phyloP scores from a whole-genome alignment of 2,329 filamentous ascomycete species.

The Diaporthe helianthi region DNA sequence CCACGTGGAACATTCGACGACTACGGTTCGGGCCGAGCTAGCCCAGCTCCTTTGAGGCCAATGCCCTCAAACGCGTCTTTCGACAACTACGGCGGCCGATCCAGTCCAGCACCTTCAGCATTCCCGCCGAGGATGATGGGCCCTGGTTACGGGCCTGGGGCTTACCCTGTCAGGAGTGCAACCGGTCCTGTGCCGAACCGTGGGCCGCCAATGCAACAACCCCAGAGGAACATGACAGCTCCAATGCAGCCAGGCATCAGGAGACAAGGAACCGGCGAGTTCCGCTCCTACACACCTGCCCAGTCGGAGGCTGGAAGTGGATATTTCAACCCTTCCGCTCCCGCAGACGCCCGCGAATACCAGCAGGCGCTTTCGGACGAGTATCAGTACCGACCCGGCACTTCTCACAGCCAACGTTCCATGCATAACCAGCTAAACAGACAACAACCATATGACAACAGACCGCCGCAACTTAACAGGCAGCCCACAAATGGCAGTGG shows the following conservation, averaged over 20 bases:
- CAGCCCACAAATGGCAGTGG: conserved; percentile 13
- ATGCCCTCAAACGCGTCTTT: conserved; percentile 31
- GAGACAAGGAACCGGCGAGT: conserved; percentile 16
- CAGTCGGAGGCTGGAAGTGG: conserved; percentile 6
- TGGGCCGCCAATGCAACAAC: conserved; percentile 37
- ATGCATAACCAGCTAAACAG: conserved; percentile 23
- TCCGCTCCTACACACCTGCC: conserved; percentile 7
- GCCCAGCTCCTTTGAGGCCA: conserved; percentile 27
- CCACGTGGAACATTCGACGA: conserved; percentile 33
- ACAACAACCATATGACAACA: not conserved
- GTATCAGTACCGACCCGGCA: conserved; percentile 31
- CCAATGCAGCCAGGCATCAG: conserved; percentile 36
- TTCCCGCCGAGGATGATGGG: conserved; percentile 36
- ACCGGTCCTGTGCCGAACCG: conserved; percentile 41
- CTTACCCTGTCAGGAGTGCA: conserved; percentile 40
- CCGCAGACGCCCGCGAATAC: conserved; percentile 9
- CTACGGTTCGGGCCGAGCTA: conserved; percentile 30
- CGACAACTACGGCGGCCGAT: conserved; percentile 39
- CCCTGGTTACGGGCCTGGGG: conserved; percentile 22
- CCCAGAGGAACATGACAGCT: conserved; percentile 46
- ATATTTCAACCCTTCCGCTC: conserved; percentile 17
- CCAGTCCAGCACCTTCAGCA: conserved; percentile 43
- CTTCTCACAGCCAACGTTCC: conserved; percentile 33
- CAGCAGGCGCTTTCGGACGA: conserved; percentile 21
- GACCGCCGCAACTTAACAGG: conserved; percentile 10